Conservation (phyloP, 148 eudicot species). For the Diospyros kaki region DNA sequence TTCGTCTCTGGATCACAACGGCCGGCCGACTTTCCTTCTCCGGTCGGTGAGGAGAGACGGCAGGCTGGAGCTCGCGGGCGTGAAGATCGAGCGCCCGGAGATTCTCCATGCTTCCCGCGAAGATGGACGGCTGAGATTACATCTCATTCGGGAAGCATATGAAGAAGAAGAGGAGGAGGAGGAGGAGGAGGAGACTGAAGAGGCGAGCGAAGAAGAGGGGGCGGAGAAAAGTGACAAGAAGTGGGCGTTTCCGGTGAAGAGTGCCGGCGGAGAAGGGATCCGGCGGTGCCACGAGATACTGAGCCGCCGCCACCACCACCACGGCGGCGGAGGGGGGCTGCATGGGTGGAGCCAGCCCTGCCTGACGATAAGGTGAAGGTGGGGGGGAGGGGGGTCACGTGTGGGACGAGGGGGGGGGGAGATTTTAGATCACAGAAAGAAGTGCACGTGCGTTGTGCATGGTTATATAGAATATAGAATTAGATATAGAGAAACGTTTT, state of each 20-base stretch:
- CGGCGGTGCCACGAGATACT: slow-evolving; percentile 23
- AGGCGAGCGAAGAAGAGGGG: neutral
- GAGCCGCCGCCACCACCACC: slow-evolving; percentile 17
- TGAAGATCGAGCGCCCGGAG: slow-evolving; percentile 37
- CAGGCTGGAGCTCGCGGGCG: slow-evolving; percentile 40
- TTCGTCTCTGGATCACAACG: slow-evolving; percentile 37
- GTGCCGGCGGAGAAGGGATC: slow-evolving; percentile 18
- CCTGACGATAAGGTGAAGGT: slow-evolving; percentile 22
- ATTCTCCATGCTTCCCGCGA: slow-evolving; percentile 38
- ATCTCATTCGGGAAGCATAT: slow-evolving; percentile 18
- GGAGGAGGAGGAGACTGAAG: neutral
- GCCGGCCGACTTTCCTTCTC: slow-evolving; percentile 38
- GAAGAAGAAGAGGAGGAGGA: neutral
- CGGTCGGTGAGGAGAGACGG: slow-evolving; percentile 46
- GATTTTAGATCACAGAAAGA: too few species aligned
- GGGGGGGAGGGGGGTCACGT: too few species aligned
- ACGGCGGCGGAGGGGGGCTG: slow-evolving; percentile 12
- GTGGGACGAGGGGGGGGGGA: too few species aligned
- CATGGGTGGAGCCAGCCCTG: slow-evolving; percentile 29
- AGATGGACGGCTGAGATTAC: slow-evolving; percentile 55
- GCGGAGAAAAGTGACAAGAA: slow-evolving; percentile 9
- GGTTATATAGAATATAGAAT: too few species aligned
- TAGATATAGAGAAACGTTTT: too few species aligned
- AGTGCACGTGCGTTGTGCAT: too few species aligned
- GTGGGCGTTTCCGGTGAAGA: slow-evolving; percentile 16